Evolutionary conservation across 176 grass and related monocot species (phyloP).

Genomic region (Thalia dealbata): DNA sequence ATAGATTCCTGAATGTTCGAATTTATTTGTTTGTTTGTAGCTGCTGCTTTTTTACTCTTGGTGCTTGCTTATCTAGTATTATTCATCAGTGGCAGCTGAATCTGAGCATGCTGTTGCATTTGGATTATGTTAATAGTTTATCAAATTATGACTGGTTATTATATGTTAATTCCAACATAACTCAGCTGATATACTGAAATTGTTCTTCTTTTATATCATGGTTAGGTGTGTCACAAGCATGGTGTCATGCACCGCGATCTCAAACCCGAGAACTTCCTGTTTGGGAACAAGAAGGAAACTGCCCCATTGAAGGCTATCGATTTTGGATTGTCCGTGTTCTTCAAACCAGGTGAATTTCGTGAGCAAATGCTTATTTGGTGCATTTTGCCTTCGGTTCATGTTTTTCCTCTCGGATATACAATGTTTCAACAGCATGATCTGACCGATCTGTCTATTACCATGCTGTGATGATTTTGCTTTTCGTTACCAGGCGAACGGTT

Average conservation of each 20-base stretch:
- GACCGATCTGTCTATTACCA: neutral
- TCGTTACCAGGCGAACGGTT: neutral
- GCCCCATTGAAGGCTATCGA: conserved; percentile 7
- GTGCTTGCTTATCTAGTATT: neutral
- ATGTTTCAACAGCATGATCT: neutral
- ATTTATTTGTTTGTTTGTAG: neutral
- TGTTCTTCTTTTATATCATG: neutral
- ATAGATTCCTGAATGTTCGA: neutral
- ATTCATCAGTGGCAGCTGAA: neutral
- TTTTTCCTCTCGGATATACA: neutral
- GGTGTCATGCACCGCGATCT: conserved; percentile 6
- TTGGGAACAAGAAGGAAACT: conserved; percentile 9
- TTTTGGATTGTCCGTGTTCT: conserved; percentile 7
- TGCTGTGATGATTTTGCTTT: neutral
- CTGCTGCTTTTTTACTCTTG: neutral
- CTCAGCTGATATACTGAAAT: neutral
- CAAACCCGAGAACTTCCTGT: conserved; percentile 9
- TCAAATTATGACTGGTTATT: neutral
- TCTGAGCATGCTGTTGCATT: neutral
- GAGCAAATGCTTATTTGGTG: neutral
- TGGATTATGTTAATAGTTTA: neutral
- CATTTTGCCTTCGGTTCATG: neutral
- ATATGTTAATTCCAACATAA: neutral
- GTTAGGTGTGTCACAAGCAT: conserved; percentile 2
- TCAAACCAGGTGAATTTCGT: neutral